These are phyloP conservation scores for Inosperma sp. DNA, from an alignment of 768 basidiomycete species.

Conservation along the genomic window DNA sequence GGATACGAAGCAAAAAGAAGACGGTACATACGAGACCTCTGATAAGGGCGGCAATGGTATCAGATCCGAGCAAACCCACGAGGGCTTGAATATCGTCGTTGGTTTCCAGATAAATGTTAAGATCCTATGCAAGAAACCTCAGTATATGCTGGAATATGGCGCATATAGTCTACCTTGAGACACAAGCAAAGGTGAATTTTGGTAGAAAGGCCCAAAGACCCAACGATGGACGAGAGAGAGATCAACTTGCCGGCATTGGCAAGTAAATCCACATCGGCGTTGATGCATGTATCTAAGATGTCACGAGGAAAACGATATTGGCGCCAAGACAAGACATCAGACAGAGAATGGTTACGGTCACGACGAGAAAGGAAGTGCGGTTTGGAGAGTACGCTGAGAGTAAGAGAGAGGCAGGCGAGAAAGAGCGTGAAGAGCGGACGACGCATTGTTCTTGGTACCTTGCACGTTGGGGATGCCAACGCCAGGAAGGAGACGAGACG, in stretches of 20 bases:
- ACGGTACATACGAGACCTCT: slow-evolving; percentile 2
- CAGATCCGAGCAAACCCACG: slow-evolving; percentile 24
- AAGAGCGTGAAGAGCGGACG: slow-evolving; percentile 25
- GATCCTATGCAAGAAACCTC: slow-evolving; percentile 26
- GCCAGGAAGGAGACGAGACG: slow-evolving; percentile 10
- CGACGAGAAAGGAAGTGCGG: slow-evolving; percentile 23
- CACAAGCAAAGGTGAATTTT: slow-evolving; percentile 36
- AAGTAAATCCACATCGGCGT: slow-evolving; percentile 23
- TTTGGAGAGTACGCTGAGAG: slow-evolving; percentile 11
- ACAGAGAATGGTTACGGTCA: slow-evolving; percentile 15
- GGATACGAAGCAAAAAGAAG: background rate
- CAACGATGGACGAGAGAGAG: slow-evolving; percentile 20
- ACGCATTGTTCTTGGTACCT: slow-evolving; percentile 20
- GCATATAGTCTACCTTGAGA: slow-evolving; percentile 30
- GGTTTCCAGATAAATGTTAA: slow-evolving; percentile 30
- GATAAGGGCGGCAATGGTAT: slow-evolving; percentile 20
- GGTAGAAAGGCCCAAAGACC: slow-evolving; percentile 18
- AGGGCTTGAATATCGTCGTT: slow-evolving; percentile 26
- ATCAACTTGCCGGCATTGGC: slow-evolving; percentile 22
- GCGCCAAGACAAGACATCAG: slow-evolving; percentile 20
- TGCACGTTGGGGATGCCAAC: slow-evolving; percentile 2
- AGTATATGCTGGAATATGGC: slow-evolving; percentile 8
- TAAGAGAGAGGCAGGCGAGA: slow-evolving; percentile 14
- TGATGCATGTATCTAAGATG: slow-evolving; percentile 31
- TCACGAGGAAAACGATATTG: slow-evolving; percentile 27